Conservation (phyloP, 2,329 filamentous ascomycete species). For the Xylaria polymorpha region DNA sequence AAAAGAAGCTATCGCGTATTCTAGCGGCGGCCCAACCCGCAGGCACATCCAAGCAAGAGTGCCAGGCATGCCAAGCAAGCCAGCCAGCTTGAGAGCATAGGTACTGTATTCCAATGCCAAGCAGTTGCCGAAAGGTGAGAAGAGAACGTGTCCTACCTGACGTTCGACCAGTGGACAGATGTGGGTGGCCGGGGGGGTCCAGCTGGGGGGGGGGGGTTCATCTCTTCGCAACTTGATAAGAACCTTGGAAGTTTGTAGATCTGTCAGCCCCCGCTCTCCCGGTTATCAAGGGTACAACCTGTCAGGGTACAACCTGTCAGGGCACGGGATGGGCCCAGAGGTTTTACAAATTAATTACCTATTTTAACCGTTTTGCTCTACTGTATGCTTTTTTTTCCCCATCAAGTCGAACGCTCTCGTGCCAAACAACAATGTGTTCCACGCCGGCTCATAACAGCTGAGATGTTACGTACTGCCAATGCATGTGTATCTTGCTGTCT, state of each 20-base stretch:
- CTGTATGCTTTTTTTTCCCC: not conserved
- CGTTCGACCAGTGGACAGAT: conserved; percentile 21
- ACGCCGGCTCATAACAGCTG: not conserved
- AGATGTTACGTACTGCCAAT: conserved; percentile 1
- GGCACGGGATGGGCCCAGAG: conserved; percentile 9
- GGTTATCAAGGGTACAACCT: conserved; percentile 11
- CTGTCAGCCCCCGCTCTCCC: conserved; percentile 33
- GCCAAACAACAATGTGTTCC: conserved; percentile 6
- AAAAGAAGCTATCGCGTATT: conserved; percentile 27
- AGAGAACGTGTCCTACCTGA: conserved; percentile 28
- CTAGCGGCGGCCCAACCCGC: conserved; percentile 36
- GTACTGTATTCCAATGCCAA: conserved; percentile 23
- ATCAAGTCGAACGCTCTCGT: not conserved
- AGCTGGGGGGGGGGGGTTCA: conserved; percentile 24
- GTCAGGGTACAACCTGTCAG: conserved; percentile 18
- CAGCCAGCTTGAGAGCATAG: conserved; percentile 12
- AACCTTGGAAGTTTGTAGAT: conserved; percentile 30
- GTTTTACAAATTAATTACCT: conserved; percentile 17
- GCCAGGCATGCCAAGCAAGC: conserved; percentile 16
- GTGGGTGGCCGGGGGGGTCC: conserved; percentile 16
- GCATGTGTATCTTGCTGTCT: conserved; percentile 10
- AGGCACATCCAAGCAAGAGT: conserved; percentile 13
- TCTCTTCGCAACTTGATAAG: conserved; percentile 27
- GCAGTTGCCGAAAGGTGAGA: conserved; percentile 2
- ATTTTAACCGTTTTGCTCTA: not conserved